phyloP scores from a whole-genome alignment of 148 eudicot genomes.

The Silene latifolia region DNA sequence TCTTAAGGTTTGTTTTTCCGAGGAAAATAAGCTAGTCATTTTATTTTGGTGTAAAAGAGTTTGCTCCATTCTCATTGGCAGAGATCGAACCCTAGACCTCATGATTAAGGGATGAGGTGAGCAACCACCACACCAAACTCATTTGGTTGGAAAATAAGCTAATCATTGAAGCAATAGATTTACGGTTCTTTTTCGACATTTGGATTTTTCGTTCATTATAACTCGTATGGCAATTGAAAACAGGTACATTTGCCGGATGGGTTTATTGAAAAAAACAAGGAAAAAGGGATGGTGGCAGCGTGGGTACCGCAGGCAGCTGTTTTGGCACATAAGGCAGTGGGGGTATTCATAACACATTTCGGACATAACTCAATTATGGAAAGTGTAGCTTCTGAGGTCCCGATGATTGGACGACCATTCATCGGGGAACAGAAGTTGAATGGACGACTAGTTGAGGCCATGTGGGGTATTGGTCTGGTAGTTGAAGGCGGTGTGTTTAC shows the following conservation, averaged over 20 bases:
- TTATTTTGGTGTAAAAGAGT: too few relatives aligned
- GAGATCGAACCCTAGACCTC: too few relatives aligned
- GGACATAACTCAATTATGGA: slow-evolving; percentile 39
- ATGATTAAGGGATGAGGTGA: too few relatives aligned
- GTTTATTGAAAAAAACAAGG: slow-evolving; percentile 22
- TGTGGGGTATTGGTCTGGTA: slow-evolving; percentile 36
- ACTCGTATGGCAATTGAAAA: not conserved
- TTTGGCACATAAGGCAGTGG: slow-evolving; percentile 31
- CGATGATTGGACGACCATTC: slow-evolving; percentile 34
- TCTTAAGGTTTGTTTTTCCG: slow-evolving; percentile 14
- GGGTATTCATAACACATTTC: slow-evolving; percentile 39
- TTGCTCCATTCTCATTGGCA: too few relatives aligned
- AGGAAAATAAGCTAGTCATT: not conserved
- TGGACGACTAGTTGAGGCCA: slow-evolving; percentile 33
- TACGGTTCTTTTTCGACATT: not conserved
- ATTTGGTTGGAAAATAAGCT: not conserved
- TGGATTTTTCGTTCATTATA: too few relatives aligned
- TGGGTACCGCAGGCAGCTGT: slow-evolving; percentile 41
- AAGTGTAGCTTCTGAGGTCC: slow-evolving; percentile 31
- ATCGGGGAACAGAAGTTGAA: slow-evolving; percentile 36
- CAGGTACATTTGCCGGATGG: slow-evolving; percentile 30
- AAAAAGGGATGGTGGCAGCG: slow-evolving; percentile 29
- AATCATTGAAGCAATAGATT: not conserved
- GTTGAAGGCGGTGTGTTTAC: slow-evolving; percentile 34
- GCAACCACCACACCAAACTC: too few relatives aligned